Conservation (phyloP, 2,329 filamentous ascomycete species). For the Monosporascus sp. region DNA sequence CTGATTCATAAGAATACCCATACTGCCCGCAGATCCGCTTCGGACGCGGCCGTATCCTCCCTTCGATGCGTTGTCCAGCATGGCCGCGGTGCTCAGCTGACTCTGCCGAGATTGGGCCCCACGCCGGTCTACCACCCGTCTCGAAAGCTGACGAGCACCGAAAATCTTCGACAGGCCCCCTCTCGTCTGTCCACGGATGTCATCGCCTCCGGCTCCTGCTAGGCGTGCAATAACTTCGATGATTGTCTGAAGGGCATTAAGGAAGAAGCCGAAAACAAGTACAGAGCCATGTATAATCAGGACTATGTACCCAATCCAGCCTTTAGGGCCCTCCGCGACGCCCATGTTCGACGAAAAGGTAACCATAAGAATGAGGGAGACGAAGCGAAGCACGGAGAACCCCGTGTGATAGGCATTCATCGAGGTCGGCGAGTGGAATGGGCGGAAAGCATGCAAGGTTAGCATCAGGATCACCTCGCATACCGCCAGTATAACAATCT, state of each 20-base stretch:
- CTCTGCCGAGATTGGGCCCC: constrained; percentile 65
- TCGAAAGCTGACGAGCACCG: constrained; percentile 81
- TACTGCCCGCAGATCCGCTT: constrained; percentile 57
- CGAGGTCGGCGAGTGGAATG: constrained; percentile 84
- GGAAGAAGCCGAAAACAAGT: constrained; percentile 84
- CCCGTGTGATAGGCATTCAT: constrained; percentile 96
- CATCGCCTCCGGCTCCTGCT: constrained; percentile 75
- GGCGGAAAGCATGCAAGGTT: constrained; percentile 82
- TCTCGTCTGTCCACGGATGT: constrained; percentile 61
- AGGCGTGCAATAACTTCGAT: constrained; percentile 82
- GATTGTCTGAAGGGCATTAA: constrained; percentile 86
- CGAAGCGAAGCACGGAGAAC: constrained; percentile 72
- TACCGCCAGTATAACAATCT: constrained; percentile 86
- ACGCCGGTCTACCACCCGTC: constrained; percentile 59
- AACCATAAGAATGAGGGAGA: constrained; percentile 70
- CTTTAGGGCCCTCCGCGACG: constrained; percentile 72
- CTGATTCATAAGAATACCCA: constrained; percentile 44
- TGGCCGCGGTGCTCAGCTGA: constrained; percentile 75
- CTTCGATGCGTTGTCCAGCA: constrained; percentile 67
- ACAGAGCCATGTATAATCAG: constrained; percentile 80
- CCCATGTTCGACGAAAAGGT: constrained; percentile 80
- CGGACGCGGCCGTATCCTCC: constrained; percentile 54
- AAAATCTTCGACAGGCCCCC: constrained; percentile 88
- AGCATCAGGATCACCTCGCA: constrained; percentile 90
- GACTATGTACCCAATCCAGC: constrained; percentile 94